Conservation (phyloP, 2,329 filamentous ascomycete genomes). For the Monosporascus sp. region DNA sequence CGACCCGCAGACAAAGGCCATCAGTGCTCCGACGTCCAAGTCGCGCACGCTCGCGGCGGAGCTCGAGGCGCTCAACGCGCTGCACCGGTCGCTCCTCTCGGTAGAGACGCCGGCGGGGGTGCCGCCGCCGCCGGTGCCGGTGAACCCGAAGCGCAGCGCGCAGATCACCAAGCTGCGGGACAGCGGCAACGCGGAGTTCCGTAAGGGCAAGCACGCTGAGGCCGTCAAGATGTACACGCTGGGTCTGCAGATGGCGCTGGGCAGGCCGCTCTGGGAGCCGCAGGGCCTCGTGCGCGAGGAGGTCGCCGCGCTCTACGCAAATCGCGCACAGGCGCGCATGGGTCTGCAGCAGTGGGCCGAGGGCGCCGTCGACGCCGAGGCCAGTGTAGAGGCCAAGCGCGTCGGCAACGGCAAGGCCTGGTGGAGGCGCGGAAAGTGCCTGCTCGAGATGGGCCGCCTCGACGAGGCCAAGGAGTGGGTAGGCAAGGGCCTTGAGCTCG, state of each 20-base stretch:
- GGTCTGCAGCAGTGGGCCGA: constrained; percentile 76
- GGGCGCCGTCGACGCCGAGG: constrained; percentile 81
- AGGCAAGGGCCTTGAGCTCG: constrained; percentile 72
- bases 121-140: constrained; percentile 81
- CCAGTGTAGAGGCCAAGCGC: constrained; percentile 81
- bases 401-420: constrained; percentile 90
- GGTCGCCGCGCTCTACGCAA: constrained; percentile 71
- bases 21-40: constrained; percentile 45
- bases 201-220: constrained; percentile 69
- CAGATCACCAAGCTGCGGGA: constrained; percentile 90
- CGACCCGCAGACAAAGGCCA: constrained; percentile 75
- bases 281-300: constrained; percentile 80
- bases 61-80: constrained; percentile 68
- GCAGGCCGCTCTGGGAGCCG: constrained; percentile 83
- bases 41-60: constrained; percentile 51
- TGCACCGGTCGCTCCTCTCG: constrained; percentile 69
- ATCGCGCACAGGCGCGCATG: constrained; percentile 89
- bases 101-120: constrained; percentile 59
- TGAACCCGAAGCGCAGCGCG: constrained; percentile 87
- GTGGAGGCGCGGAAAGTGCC: constrained; percentile 81
- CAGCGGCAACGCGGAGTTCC: constrained; percentile 75
- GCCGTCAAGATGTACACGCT: constrained; percentile 78
- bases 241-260: constrained; percentile 85
- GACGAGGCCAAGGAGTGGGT: constrained; percentile 82
- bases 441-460: constrained; percentile 84